Conservation (phyloP, 176 grass and related monocot species). For the Otatea glauca region DNA sequence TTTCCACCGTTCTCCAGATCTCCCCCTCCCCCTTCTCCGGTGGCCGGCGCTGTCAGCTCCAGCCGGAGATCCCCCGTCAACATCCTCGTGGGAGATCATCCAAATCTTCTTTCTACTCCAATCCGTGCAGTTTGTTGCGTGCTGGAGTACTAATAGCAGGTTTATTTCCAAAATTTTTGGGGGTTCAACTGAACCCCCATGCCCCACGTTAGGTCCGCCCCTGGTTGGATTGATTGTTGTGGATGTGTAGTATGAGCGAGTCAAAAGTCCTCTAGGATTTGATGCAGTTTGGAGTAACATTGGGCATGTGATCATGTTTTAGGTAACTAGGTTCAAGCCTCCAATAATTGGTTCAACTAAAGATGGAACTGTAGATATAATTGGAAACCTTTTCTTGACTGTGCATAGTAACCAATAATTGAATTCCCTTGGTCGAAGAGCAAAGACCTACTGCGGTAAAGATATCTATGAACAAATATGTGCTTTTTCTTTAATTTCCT, state of each 20-base stretch:
- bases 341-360: constrained; percentile 37
- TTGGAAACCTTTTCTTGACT: constrained; percentile 33
- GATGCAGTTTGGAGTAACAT: constrained; percentile 13
- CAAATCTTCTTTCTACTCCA: no score
- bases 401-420: constrained; percentile 13
- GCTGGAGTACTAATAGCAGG: no score
- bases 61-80: no score
- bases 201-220: no score
- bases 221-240: neutral
- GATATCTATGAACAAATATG: constrained; percentile 21
- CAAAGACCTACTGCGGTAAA: constrained; percentile 4
- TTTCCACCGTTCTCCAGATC: no score
- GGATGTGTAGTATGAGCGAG: neutral
- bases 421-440: neutral
- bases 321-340: constrained; percentile 19
- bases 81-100: no score
- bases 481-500: constrained; percentile 7
- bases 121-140: no score
- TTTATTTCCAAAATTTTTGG: no score
- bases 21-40: no score
- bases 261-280: constrained; percentile 1
- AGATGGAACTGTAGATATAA: constrained; percentile 30
- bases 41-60: no score
- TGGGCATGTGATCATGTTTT: constrained; percentile 29
- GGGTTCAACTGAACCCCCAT: no score